Percentiles rank a stretch among this genome's conserved stretches.
These are phyloP conservation scores for Fusarium xylarioides DNA, from an alignment of 2,329 filamentous ascomycete genomes.

Conservation along the genomic window DNA sequence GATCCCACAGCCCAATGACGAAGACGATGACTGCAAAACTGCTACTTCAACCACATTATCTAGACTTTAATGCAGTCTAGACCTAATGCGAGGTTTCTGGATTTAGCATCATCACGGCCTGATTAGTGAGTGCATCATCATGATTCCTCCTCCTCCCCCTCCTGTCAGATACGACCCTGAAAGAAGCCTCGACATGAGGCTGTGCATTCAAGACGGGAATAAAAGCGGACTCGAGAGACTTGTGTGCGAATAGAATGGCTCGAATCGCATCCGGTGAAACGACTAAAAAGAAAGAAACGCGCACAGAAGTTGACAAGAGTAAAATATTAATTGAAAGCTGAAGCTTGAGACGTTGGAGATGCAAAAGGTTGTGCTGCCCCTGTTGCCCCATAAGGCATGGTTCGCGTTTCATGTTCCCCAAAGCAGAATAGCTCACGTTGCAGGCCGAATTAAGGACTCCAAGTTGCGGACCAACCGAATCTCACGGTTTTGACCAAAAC, in stretches of 20 bases:
- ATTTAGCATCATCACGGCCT: conserved; percentile 6
- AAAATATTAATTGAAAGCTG: conserved; percentile 11
- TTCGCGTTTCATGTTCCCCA: conserved; percentile 21
- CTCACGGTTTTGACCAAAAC: conserved; percentile 1
- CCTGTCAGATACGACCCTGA: conserved; percentile 3
- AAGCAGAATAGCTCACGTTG: conserved; percentile 26
- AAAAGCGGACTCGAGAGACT: conserved; percentile 9
- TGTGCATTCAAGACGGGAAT: conserved; percentile 17
- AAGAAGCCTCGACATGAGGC: conserved; percentile 22
- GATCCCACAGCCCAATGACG: conserved; percentile 15
- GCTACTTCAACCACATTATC: neutral
- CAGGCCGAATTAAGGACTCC: conserved; percentile 30
- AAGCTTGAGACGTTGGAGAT: conserved; percentile 29
- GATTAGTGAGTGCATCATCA: conserved; percentile 16
- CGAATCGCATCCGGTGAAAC: conserved; percentile 8
- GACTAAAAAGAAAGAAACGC: conserved; percentile 24
- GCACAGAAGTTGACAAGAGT: conserved; percentile 9
- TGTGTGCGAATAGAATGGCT: neutral
- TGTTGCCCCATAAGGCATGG: conserved; percentile 8
- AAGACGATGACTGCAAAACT: conserved; percentile 1
- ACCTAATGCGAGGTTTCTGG: neutral
- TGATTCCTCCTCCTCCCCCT: neutral
- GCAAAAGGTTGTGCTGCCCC: neutral
- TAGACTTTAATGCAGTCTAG: neutral
- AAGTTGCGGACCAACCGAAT: conserved; percentile 20